These are phyloP conservation scores for Vanilla planifolia DNA, from an alignment of 106 monocot species.

Conservation along the genomic window DNA sequence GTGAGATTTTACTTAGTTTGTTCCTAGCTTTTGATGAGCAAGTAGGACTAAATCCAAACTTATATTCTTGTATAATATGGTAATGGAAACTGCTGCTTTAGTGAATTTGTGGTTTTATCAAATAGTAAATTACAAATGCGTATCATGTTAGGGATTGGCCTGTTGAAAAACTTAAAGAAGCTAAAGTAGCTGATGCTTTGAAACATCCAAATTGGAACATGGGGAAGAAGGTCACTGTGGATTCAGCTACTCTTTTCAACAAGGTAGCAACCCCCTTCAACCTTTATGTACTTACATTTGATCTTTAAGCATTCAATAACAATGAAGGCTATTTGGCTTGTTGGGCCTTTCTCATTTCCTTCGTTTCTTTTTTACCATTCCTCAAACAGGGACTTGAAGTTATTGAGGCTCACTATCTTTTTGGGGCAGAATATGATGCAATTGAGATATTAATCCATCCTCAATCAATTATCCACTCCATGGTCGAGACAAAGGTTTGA, in stretches of 20 bases:
- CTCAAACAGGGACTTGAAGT: conserved; percentile 84
- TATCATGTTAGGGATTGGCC: conserved; percentile 69
- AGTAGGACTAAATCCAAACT: neutral
- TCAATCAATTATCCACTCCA: conserved; percentile 98
- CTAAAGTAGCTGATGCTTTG: conserved; percentile 95
- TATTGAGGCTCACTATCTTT: conserved; percentile 97
- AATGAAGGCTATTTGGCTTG: neutral
- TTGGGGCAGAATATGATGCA: conserved; percentile 85
- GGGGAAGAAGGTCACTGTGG: conserved; percentile 97
- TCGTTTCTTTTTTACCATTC: neutral
- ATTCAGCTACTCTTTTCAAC: conserved; percentile 96
- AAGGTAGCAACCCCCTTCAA: conserved; percentile 54
- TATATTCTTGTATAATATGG: neutral
- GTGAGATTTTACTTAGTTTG: too few species aligned
- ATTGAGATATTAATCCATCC: conserved; percentile 96
- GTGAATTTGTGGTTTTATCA: too few species aligned
- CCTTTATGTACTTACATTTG: too few species aligned
- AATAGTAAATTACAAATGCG: neutral
- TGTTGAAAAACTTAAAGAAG: conserved; percentile 84
- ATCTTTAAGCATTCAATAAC: neutral
- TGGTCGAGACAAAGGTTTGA: conserved; percentile 95
- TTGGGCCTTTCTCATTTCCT: neutral
- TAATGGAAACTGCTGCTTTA: neutral
- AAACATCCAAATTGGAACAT: conserved; percentile 97
- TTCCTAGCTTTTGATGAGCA: too few species aligned